Percentiles rank a stretch among this genome's conserved stretches.
Evolutionary conservation across 129 eudicot species (phyloP).

Genomic region (Rutidosis leptorrhynchoides): DNA sequence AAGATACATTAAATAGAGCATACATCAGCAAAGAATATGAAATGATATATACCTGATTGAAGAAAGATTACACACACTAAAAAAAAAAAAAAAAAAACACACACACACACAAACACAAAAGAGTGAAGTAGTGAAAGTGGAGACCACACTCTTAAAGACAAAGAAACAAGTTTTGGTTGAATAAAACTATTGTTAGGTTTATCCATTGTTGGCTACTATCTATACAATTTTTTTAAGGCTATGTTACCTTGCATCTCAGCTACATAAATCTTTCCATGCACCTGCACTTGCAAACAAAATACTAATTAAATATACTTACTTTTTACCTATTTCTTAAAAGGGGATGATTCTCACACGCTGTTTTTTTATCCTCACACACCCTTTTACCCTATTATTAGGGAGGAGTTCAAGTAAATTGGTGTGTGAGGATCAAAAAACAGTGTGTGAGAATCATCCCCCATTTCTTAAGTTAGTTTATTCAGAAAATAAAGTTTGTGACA

Average conservation of each 20-base stretch:
- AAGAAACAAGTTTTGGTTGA: background rate
- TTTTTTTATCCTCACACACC: too few species aligned
- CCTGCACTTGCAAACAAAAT: constrained; percentile 1
- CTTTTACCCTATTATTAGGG: too few species aligned
- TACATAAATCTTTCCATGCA: constrained; percentile 12
- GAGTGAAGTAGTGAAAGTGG: constrained; percentile 15
- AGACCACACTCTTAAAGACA: background rate
- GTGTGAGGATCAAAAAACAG: too few species aligned
- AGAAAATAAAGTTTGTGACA: background rate
- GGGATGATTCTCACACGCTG: too few species aligned
- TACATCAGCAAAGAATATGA: constrained; percentile 4
- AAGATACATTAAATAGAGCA: background rate
- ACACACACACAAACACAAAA: constrained; percentile 18
- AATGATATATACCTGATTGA: constrained; percentile 21
- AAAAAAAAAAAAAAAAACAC: background rate
- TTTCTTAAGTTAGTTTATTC: background rate
- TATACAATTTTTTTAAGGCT: background rate
- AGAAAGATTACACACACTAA: constrained; percentile 16
- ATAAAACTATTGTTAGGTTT: constrained; percentile 22
- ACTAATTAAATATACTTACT: background rate
- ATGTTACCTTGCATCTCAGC: constrained; percentile 23
- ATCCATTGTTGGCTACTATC: background rate
- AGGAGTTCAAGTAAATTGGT: too few species aligned
- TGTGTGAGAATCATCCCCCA: too few species aligned
- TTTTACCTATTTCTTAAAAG: background rate